Evolutionary conservation across 345 rosid genomes (phyloP), one percentile per base, ranked within the genome.

Genomic region (Salix udensis): DNA sequence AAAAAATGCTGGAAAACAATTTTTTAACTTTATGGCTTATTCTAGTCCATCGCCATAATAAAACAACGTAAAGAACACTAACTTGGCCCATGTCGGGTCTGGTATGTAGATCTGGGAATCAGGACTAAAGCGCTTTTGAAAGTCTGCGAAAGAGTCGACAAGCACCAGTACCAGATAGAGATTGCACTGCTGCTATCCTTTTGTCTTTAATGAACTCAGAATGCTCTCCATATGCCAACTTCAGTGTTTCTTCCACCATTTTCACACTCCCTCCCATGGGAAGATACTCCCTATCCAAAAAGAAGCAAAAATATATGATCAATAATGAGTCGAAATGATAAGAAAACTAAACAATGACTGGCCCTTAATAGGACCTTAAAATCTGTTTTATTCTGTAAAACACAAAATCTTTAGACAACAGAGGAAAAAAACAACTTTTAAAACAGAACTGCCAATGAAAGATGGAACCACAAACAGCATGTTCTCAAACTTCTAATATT

Each of bases 241-340:
- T 95, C 83, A 95, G 80, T 37, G 97, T 90, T 82, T 89, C 96
- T 72, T 91, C 94, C 72, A 93, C 89, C 98, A 93, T 95, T 37
- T 89, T 88, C 72, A 87, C 86, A 84, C 97, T 93, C 66, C 97
- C 98, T 70, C 98, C 98, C 97, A 95, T 95, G 10, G 98, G 97
- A 84, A 95, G 98, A 77, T 95, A 95, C 85, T 95, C 98, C 98
- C 98, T 95, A 79, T 19, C 11, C 40, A 53, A 71, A 68, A 67
- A 65, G 66, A 74, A 19, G 50, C 50, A 14, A 46, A 46, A 13
- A 46, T 46, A 46, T 46, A 46, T 13, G 16, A 46, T 14, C 18
- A 46, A 14, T 46, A 14, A 46, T 46, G 16, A 1, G 50, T 46
- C 18, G 13, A 46, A 46, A 46, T 46, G 18, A 46, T 14, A 13